Base-by-base conservation (phyloP, 257 asterid species). In the Nicotiana noctiflora region DNA sequence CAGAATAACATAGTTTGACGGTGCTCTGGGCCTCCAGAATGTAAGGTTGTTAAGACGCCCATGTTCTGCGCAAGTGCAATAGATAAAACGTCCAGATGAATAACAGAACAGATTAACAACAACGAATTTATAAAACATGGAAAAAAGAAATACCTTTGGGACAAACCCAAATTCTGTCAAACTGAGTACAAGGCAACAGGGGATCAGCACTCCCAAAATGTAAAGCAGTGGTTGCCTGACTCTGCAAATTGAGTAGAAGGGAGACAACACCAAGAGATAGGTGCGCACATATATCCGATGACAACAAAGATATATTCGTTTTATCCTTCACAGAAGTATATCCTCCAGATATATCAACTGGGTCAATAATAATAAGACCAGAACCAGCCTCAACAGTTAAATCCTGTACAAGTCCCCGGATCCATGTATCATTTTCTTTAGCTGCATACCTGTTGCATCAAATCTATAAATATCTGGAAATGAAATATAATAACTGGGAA, bases 11-110 rank as follows among this genome's bases (percentile, higher is more conserved):
- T 93, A 95, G 83, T 95, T 95, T 25, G 98, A 88, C 51, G 97
- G 98, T 89, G 99, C 98, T 80, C 93, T 90, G 68, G 99, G 99
- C 92, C 99, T 92, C 99, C 99, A 95, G 86, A 95, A 95, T 77
- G 98, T 95, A 84, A 95, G 85, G 85, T 93, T 90, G 92, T 93
- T 88, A 81, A 93, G 93, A 84, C 67, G 84, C 70, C 93, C 98
- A 84, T 89, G 89, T 82, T 92, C 99, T 93, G 93, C 67, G 76
- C 79, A 88, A 68, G 83, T 83, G 82, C 57, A 82, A 81, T 44
- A 52, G 61, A 82, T 82, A 62, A 79, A 63, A 65, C 65, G 46
- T 79, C 74, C 37, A 64, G 46, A 79, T 51, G 18, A 49, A 21
- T 27, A 15, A 74, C 5, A n/a, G 80, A 34, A 57, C 44, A 65